These are phyloP conservation scores for Monilinia vaccinii-corymbosi DNA, from an alignment of 2,329 filamentous ascomycete species.

Conservation along the genomic window DNA sequence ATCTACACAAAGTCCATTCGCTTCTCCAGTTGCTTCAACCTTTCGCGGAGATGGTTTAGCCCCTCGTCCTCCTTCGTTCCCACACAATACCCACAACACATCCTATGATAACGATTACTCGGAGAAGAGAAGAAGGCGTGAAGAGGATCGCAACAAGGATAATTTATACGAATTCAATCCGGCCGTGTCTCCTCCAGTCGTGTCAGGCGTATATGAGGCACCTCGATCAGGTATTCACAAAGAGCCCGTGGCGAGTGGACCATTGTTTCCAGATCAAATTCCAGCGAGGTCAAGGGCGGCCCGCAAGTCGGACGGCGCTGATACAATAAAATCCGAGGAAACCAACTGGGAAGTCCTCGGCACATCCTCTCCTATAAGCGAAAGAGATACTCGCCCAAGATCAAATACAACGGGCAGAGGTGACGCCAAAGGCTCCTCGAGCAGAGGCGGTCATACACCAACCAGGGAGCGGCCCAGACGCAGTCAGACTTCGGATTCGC, in stretches of 20 bases:
- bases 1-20: conserved; percentile 49
- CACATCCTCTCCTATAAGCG: conserved; percentile 12
- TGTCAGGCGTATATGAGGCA: conserved; percentile 51
- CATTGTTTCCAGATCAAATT: conserved; percentile 27
- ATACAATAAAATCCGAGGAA: conserved; percentile 16
- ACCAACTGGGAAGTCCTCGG: conserved; percentile 17
- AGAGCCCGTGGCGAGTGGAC: conserved; percentile 37
- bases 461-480: conserved; percentile 15
- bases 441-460: conserved; percentile 13
- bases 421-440: conserved; percentile 19
- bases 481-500: conserved; percentile 14
- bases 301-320: conserved; percentile 26
- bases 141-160: conserved; percentile 35
- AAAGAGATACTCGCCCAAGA: background rate
- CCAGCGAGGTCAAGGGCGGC: conserved; percentile 24
- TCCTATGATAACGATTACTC: conserved; percentile 33
- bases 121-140: conserved; percentile 36
- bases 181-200: conserved; percentile 36
- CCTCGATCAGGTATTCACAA: conserved; percentile 48
- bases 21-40: conserved; percentile 44
- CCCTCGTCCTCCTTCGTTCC: conserved; percentile 49
- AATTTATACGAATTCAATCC: conserved; percentile 29
- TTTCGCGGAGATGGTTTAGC: conserved; percentile 45
- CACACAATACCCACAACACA: conserved; percentile 33
- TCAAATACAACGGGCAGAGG: conserved; percentile 8